Base-by-base conservation (phyloP, 2,329 filamentous ascomycete genomes). In the Emergomyces orientalis region DNA sequence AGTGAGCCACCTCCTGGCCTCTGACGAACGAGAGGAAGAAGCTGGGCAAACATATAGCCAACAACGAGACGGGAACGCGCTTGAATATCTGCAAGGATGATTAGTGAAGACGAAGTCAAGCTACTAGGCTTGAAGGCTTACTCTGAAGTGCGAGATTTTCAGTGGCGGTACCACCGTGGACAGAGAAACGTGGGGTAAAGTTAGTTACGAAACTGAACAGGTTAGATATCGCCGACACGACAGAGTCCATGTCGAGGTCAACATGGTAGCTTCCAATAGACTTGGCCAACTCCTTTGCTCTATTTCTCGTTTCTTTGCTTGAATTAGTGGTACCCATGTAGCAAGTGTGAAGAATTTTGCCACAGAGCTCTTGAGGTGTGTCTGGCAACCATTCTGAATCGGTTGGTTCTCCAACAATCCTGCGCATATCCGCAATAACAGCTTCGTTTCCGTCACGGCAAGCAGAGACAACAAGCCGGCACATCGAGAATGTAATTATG, bases 251-350 rank as follows among this genome's bases (percentile, higher is more conserved):
- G 69, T 90, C 82, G 39, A 90, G 76, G 69, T 91, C 82, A 6
- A 84, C 80, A 71, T 93, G 90, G 69, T 90, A 86, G 14, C 82
- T 78, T 11, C 88, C 88, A 63, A 92, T 90, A 3, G 69, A 72
- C 55, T 74, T 70, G 0, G 77, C 70, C 5, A 92, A 78, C 1
- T 83, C 79, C 68, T 82, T 82, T 1, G 89, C 88, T 49, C 89
- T 79, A 58, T 79, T 77, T 7, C 88, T 77, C 0, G 88, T 91
- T 66, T 90, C 86, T 43, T 77, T 75, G 61, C 86, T 86, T 65
- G 87, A 83, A 67, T 79, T 77, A 71, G 85, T 89, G 65, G 69
- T 90, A 6, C 88, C 88, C 84, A 90, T 87, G 74, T 85, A 89
- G 32, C 80, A 77, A 1, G 86, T 89, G 65, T 82, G 80, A 65